These are phyloP conservation scores for Hippophae gyantsensis DNA, from an alignment of 306 rosid genomes.

Conservation along the genomic window DNA sequence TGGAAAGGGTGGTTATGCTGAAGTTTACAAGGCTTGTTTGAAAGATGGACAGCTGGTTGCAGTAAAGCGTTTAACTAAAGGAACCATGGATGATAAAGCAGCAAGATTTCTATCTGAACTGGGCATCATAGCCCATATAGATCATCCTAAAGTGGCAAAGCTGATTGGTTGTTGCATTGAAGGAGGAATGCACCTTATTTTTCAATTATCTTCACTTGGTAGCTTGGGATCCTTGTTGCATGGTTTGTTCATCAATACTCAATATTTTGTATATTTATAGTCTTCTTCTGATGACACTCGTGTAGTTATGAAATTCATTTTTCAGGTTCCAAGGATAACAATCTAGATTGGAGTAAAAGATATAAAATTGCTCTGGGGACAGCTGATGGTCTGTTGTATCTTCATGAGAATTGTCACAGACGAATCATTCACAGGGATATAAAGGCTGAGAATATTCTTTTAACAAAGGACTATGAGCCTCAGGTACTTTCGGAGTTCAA, in stretches of 20 bases:
- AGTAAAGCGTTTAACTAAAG: slow-evolving; percentile 48
- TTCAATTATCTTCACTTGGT: slow-evolving; percentile 55
- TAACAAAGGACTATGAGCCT: slow-evolving; percentile 62
- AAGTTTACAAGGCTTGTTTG: slow-evolving; percentile 62
- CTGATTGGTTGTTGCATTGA: slow-evolving; percentile 65
- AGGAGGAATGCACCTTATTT: slow-evolving; percentile 64
- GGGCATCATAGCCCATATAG: slow-evolving; percentile 58
- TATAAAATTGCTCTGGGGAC: slow-evolving; percentile 55
- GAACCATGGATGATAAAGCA: slow-evolving; percentile 47
- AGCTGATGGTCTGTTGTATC: slow-evolving; percentile 69
- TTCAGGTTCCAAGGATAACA: slow-evolving; percentile 37
- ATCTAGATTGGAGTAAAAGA: slow-evolving; percentile 61
- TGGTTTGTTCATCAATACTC: slow-evolving; percentile 32
- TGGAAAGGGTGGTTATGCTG: slow-evolving; percentile 72
- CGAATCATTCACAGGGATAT: slow-evolving; percentile 81
- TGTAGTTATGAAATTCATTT: neutral
- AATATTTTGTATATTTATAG: slow-evolving; percentile 2
- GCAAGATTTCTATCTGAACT: slow-evolving; percentile 60
- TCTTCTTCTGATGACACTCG: slow-evolving; percentile 12
- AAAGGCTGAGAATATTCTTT: slow-evolving; percentile 67
- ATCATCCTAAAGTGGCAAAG: slow-evolving; percentile 71
- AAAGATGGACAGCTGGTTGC: slow-evolving; percentile 61
- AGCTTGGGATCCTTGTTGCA: slow-evolving; percentile 70
- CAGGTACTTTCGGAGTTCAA: slow-evolving; percentile 43
- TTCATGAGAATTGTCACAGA: slow-evolving; percentile 62